Conservation (phyloP, 192 early-diverging fungal genomes). For the Geranomyces michiganensis region DNA sequence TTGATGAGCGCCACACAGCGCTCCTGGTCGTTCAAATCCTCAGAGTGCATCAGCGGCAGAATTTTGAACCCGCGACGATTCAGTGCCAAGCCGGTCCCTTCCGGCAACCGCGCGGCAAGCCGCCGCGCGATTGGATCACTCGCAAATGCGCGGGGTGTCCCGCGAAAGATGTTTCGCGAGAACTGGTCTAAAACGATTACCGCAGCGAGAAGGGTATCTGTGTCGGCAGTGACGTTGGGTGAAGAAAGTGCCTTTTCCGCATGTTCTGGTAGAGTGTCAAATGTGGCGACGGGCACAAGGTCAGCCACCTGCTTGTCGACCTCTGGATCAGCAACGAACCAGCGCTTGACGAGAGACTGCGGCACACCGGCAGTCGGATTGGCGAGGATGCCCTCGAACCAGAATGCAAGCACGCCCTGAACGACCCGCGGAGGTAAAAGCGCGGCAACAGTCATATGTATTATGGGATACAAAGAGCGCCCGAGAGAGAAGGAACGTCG, state of each 20-base stretch:
- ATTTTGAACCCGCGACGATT: too few relatives aligned
- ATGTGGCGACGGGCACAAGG: not conserved
- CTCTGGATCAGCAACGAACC: not conserved
- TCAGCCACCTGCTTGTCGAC: not conserved
- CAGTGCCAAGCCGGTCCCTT: not conserved
- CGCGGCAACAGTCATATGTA: not conserved
- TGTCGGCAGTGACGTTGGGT: slow-evolving; percentile 27
- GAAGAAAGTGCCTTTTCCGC: not conserved
- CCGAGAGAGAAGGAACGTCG: too few relatives aligned
- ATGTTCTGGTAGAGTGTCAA: not conserved
- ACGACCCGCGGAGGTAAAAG: not conserved
- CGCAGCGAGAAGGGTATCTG: slow-evolving; percentile 39
- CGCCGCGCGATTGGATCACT: slow-evolving; percentile 58
- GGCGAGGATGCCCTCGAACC: not conserved
- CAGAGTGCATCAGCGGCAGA: slow-evolving; percentile 65
- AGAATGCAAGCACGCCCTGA: not conserved
- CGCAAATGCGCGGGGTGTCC: slow-evolving; percentile 52
- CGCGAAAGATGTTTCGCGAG: slow-evolving; percentile 67
- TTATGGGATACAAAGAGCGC: too few relatives aligned
- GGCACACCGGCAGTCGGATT: not conserved
- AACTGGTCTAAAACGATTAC: slow-evolving; percentile 66
- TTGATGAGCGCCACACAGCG: slow-evolving; percentile 45
- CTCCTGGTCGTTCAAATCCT: slow-evolving; percentile 61
- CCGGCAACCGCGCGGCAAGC: slow-evolving; percentile 40
- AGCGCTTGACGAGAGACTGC: not conserved